Base-by-base conservation (phyloP, 768 basidiomycete species). In the Flagelloscypha sp. region DNA sequence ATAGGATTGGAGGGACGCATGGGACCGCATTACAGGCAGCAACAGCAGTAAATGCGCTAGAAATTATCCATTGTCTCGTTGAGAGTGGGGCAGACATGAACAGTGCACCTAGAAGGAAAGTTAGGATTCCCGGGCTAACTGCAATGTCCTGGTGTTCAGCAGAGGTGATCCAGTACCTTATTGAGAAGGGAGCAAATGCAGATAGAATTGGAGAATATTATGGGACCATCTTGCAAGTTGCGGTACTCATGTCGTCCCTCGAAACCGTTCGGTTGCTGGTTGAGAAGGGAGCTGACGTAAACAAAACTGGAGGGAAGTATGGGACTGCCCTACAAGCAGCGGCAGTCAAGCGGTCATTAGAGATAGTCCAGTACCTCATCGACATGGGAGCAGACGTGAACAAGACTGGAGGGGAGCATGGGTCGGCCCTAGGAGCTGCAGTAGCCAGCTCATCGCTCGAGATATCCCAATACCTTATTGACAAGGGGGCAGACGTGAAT, bases 401-500 rank as follows among this genome's bases (percentile, higher is more conserved):
- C 22, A 6, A n/a, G 13, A n/a, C 18, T 9, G 22, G 30, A 6
- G 36, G 36, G 9, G 9, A 15, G 9, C 23, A 37, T 37, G 36
- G 27, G 6, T n/a, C 31, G 5, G 36, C 28, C n/a, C 18, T 37
- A 10, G 27, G 30, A 7, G 36, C 36, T 31, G 36, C 36, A 6
- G 20, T 17, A 11, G 8, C 15, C 9, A 8, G 8, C 16, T 33
- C 27, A 22, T n/a, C 31, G 19, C 18, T 13, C 6, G 21, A 24
- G 10, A 36, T 40, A 13, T 20, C 15, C 3, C 16, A 22, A 18
- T 9, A 35, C 6, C 27, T 36, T 5, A 10, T 35, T 15, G 16
- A 35, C 7, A 33, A 40, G 21, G 38, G 38, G 10, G 38, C 38
- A 5, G 24, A 40, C 30, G 24, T 25, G 23, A 39, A 34, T 34